Evolutionary conservation across 2,329 filamentous ascomycete species (phyloP).

Genomic region (Aspergillus vadensis): DNA sequence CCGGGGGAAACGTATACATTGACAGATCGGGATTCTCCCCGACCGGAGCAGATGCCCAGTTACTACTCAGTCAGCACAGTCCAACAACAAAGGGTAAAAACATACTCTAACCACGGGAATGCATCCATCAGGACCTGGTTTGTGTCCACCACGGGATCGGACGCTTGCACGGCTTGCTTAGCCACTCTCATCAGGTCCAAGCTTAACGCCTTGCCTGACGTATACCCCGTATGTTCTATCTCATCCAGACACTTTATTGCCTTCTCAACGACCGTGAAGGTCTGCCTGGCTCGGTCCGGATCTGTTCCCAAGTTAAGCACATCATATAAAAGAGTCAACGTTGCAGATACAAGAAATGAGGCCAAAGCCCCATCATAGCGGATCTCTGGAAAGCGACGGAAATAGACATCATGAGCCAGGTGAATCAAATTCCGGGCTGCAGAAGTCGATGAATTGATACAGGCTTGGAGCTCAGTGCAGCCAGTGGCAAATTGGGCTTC

Average conservation of each 20-base stretch:
- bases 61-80: slow-evolving; percentile 1
- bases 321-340: slow-evolving; percentile 15
- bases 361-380: slow-evolving; percentile 16
- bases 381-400: slow-evolving; percentile 14
- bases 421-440: slow-evolving; percentile 14
- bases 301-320: slow-evolving; percentile 12
- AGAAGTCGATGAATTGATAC: slow-evolving; percentile 12
- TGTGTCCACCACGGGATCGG: slow-evolving; percentile 16
- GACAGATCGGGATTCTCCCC: background rate
- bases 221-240: slow-evolving; percentile 18
- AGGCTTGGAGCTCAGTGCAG: slow-evolving; percentile 7
- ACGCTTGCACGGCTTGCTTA: slow-evolving; percentile 15
- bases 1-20: slow-evolving; percentile 3
- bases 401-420: slow-evolving; percentile 16
- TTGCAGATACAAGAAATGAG: slow-evolving; percentile 15
- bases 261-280: slow-evolving; percentile 15
- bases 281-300: slow-evolving; percentile 11
- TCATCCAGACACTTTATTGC: slow-evolving; percentile 20
- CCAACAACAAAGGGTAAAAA: background rate
- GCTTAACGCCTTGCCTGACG: slow-evolving; percentile 16
- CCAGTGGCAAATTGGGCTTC: slow-evolving; percentile 9
- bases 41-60: background rate
- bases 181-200: slow-evolving; percentile 22
- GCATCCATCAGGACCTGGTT: slow-evolving; percentile 14
- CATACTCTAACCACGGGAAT: slow-evolving; percentile 21